Conservation (phyloP, 352 stramenopile genomes). For the Globisporangium sylvaticum region DNA sequence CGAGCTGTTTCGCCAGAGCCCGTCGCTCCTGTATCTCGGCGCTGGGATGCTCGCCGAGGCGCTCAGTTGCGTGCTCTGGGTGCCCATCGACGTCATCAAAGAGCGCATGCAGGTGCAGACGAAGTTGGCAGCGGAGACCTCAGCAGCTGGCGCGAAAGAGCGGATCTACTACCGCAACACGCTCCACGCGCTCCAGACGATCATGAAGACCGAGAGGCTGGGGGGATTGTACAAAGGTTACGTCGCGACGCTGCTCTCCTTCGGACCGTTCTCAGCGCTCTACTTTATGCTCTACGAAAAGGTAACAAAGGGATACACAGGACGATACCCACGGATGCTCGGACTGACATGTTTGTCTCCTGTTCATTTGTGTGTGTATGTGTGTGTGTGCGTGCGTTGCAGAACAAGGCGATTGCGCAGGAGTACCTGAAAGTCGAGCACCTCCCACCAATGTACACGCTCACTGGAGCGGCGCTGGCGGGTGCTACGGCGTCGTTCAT, state of each 20-base stretch:
- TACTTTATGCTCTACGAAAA: slow-evolving; percentile 98
- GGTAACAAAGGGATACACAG: slow-evolving; percentile 14
- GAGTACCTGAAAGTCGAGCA: slow-evolving; percentile 35
- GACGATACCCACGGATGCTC: not conserved
- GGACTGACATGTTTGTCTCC: not conserved
- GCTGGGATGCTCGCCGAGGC: slow-evolving; percentile 72
- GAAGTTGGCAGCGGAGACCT: slow-evolving; percentile 4
- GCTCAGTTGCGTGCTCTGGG: slow-evolving; percentile 94
- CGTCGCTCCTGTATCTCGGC: slow-evolving; percentile 68
- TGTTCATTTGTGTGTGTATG: not conserved
- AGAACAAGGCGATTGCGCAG: slow-evolving; percentile 60
- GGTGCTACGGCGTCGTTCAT: slow-evolving; percentile 91
- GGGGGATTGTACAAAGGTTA: slow-evolving; percentile 95
- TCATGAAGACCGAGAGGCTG: slow-evolving; percentile 88
- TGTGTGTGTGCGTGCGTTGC: too few species aligned
- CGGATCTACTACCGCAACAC: slow-evolving; percentile 90
- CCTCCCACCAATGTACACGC: slow-evolving; percentile 56
- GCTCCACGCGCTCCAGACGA: slow-evolving; percentile 87
- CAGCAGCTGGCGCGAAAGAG: not conserved
- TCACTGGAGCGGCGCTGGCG: slow-evolving; percentile 71
- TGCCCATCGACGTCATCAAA: slow-evolving; percentile 99
- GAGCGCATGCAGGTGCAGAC: slow-evolving; percentile 96
- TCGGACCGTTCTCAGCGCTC: slow-evolving; percentile 96
- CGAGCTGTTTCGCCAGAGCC: slow-evolving; percentile 35
- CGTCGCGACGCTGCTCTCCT: slow-evolving; percentile 93